These are phyloP conservation scores for Diutina neorugosa DNA, from an alignment of 1,139 yeast species.

Conservation along the genomic window DNA sequence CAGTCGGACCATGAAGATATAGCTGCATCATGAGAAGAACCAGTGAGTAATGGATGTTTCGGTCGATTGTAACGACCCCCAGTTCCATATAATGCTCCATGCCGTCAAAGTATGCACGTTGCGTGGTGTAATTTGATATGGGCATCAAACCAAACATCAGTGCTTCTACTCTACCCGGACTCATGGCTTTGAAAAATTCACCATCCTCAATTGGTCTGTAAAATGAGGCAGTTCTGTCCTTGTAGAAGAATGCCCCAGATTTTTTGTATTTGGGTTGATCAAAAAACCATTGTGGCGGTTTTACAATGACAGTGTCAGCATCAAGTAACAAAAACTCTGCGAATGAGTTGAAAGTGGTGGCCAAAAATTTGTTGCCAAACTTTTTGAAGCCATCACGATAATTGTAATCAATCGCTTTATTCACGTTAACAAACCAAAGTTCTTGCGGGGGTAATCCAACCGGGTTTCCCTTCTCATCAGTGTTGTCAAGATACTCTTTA, in stretches of 20 bases:
- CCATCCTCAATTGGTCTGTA: constrained; percentile 7
- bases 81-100: constrained; percentile 38
- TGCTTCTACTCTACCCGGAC: constrained; percentile 29
- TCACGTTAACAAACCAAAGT: constrained; percentile 32
- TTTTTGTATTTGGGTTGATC: constrained; percentile 19
- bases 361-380: constrained; percentile 38
- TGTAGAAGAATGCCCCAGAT: constrained; percentile 35
- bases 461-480: neutral
- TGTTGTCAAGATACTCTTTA: constrained; percentile 6
- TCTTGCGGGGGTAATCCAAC: constrained; percentile 23
- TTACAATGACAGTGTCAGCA: constrained; percentile 36
- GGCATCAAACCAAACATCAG: constrained; percentile 18
- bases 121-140: constrained; percentile 19
- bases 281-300: constrained; percentile 25
- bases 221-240: constrained; percentile 31
- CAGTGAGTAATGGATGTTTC: constrained; percentile 28
- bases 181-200: constrained; percentile 16
- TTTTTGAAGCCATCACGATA: constrained; percentile 19
- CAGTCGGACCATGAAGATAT: constrained; percentile 22
- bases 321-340: constrained; percentile 38
- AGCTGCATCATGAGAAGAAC: constrained; percentile 31
- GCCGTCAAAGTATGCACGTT: constrained; percentile 21
- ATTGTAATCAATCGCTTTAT: constrained; percentile 16
- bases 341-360: constrained; percentile 37
- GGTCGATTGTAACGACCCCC: constrained; percentile 35